These are phyloP conservation scores for Oryza brachyantha DNA, from an alignment of 176 grass and related monocot species.

Conservation along the genomic window DNA sequence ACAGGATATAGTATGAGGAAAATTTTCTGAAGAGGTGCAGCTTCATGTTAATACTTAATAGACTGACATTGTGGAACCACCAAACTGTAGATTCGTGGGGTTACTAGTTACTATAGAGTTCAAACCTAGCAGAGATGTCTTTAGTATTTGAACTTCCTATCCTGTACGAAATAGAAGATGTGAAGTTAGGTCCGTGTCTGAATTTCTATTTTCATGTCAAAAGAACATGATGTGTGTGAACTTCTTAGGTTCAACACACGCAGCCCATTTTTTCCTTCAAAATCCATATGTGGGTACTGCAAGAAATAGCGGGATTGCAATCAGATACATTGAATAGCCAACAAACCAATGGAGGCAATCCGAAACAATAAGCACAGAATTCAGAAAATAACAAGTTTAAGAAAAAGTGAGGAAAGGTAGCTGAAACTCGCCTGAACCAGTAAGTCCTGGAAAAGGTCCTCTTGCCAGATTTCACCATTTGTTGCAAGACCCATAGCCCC, in stretches of 20 bases:
- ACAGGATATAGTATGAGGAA: background rate
- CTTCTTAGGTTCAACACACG: background rate
- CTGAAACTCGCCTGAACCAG: slow-evolving; percentile 28
- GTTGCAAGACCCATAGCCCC: slow-evolving; percentile 55
- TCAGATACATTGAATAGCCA: background rate
- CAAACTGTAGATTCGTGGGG: background rate
- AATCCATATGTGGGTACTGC: slow-evolving; percentile 55
- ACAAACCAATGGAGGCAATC: background rate
- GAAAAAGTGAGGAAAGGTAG: background rate
- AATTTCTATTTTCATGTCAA: background rate
- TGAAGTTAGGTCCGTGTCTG: background rate
- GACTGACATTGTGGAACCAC: background rate
- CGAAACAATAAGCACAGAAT: background rate
- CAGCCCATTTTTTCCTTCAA: slow-evolving; percentile 47
- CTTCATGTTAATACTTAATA: background rate
- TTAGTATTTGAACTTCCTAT: background rate
- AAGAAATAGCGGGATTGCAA: slow-evolving; percentile 4
- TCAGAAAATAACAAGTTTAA: background rate
- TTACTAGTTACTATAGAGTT: background rate
- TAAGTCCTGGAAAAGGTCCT: slow-evolving; percentile 42
- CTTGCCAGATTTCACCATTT: slow-evolving; percentile 57
- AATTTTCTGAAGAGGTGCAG: background rate
- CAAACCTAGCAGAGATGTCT: background rate
- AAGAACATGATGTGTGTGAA: background rate
- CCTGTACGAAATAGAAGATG: background rate